Conservation (phyloP, 192 early-diverging fungal species). For the Linnemannia hyalina region DNA sequence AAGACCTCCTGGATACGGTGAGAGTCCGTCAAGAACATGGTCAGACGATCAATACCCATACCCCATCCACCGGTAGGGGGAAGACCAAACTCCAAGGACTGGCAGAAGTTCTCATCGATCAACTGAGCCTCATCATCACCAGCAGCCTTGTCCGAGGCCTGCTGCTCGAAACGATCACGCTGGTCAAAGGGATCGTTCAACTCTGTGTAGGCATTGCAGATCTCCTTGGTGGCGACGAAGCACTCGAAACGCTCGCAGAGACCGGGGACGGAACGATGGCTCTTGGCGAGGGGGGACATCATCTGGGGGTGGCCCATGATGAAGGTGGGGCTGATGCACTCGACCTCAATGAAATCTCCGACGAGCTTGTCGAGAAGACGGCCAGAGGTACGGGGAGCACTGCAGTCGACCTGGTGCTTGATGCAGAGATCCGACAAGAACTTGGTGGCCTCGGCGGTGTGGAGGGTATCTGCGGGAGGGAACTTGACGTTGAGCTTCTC, state of each 20-base stretch:
- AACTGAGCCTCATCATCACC: slow-evolving; percentile 99
- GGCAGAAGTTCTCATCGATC: slow-evolving; percentile 98
- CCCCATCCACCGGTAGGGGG: slow-evolving; percentile 97
- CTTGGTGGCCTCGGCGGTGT: slow-evolving; percentile 84
- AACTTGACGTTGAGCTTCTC: slow-evolving; percentile 91
- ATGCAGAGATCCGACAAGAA: slow-evolving; percentile 93
- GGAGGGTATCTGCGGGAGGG: slow-evolving; percentile 88
- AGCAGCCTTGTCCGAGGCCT: slow-evolving; percentile 96
- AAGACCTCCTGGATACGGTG: slow-evolving; percentile 97
- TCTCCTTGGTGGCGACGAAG: slow-evolving; percentile 97
- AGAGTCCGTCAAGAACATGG: slow-evolving; percentile 99
- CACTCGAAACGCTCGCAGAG: slow-evolving; percentile 99
- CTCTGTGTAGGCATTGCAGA: slow-evolving; percentile 99
- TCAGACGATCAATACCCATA: slow-evolving; percentile 95
- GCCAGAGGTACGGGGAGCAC: slow-evolving; percentile 91
- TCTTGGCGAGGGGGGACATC: slow-evolving; percentile 99
- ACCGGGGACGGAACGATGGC: slow-evolving; percentile 88
- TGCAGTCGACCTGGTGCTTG: slow-evolving; percentile 97
- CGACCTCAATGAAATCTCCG: slow-evolving; percentile 84
- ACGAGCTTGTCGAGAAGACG: slow-evolving; percentile 97
- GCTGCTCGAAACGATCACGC: slow-evolving; percentile 97
- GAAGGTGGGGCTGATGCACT: slow-evolving; percentile 91
- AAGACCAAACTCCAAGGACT: slow-evolving; percentile 95
- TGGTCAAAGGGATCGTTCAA: slow-evolving; percentile 99
- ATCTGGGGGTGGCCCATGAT: slow-evolving; percentile 98